These are phyloP conservation scores for Potentilla sterilis DNA, from an alignment of 306 rosid species.

Conservation along the genomic window DNA sequence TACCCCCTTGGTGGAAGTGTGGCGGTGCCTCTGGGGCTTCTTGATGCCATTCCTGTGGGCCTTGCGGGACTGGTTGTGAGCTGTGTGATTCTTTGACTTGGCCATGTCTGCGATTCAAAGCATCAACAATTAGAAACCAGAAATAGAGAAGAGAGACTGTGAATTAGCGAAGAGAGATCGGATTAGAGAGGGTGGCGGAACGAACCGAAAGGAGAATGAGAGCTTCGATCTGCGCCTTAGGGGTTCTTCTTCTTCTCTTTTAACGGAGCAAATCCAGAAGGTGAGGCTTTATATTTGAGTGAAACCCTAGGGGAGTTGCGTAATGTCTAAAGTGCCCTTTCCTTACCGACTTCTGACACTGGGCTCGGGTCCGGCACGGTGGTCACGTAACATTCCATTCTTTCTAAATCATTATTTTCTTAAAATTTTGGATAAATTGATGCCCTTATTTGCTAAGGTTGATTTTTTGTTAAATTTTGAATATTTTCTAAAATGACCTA, in stretches of 20 bases:
- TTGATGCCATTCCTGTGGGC: constrained; percentile 99
- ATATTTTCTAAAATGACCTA: no score
- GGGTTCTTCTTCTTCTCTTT: constrained; percentile 29
- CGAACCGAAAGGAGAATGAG: constrained; percentile 19
- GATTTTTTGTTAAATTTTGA: no score
- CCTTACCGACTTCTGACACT: background rate
- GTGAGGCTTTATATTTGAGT: constrained; percentile 9
- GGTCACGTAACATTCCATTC: no score
- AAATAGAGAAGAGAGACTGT: background rate
- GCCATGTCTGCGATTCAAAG: constrained; percentile 67
- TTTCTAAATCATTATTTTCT: no score
- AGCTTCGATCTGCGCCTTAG: constrained; percentile 2
- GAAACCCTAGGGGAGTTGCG: constrained; percentile 34
- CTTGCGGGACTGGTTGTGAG: constrained; percentile 97
- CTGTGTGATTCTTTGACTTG: constrained; percentile 99
- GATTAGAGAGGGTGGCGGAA: background rate
- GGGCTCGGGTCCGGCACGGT: background rate
- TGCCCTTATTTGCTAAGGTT: no score
- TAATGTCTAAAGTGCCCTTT: constrained; percentile 34
- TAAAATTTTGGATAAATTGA: no score
- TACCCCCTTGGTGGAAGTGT: constrained; percentile 98
- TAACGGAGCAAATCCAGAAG: background rate
- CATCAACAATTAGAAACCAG: background rate
- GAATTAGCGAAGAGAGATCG: background rate
- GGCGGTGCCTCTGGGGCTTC: constrained; percentile 92